Conservation (phyloP, 2,329 filamentous ascomycete genomes). For the Metarhizium humberi region DNA sequence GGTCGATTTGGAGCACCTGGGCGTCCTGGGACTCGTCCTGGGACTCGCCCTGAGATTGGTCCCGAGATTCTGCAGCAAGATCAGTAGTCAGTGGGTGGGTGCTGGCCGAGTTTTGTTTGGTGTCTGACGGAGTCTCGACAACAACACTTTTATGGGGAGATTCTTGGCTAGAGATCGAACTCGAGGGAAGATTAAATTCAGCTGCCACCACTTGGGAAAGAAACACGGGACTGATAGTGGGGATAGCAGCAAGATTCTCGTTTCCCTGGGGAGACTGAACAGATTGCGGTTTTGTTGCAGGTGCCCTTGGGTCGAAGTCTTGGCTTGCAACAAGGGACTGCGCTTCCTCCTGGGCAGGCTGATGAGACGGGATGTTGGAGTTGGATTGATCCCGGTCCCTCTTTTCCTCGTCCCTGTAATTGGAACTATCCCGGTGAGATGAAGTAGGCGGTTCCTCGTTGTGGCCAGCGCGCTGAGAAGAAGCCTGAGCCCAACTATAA, state of each 20-base stretch:
- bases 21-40: slow-evolving; percentile 19
- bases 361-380: slow-evolving; percentile 15
- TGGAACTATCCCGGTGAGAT: neutral
- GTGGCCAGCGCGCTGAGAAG: neutral
- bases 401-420: neutral
- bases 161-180: slow-evolving; percentile 1
- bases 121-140: slow-evolving; percentile 2
- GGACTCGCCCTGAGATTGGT: neutral
- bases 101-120: neutral
- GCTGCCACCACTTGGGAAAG: slow-evolving; percentile 7
- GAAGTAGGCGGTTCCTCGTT: neutral
- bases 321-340: slow-evolving; percentile 1
- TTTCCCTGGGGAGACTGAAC: neutral
- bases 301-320: neutral
- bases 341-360: slow-evolving; percentile 9
- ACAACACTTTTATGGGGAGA: slow-evolving; percentile 1
- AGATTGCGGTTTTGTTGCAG: neutral
- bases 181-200: slow-evolving; percentile 1
- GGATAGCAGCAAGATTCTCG: neutral
- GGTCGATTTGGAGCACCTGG: slow-evolving; percentile 12
- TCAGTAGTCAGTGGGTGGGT: neutral
- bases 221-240: slow-evolving; percentile 6
- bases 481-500: neutral
- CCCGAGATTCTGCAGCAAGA: slow-evolving; percentile 7
- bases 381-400: neutral